These are phyloP conservation scores for Claviceps sp. DNA, from an alignment of 2,329 filamentous ascomycete species.

Conservation along the genomic window DNA sequence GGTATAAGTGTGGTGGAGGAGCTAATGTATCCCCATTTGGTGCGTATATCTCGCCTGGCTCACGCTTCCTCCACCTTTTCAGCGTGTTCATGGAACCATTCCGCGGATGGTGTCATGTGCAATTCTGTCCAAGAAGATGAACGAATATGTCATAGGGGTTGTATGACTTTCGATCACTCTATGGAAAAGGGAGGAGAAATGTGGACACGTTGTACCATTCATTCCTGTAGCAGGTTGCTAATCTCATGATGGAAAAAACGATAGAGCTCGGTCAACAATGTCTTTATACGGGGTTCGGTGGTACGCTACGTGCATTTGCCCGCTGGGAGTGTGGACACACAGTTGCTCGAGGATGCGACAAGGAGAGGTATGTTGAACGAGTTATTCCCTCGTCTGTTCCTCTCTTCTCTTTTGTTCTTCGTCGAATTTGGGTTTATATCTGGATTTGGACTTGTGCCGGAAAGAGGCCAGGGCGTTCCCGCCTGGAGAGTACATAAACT, in stretches of 20 bases:
- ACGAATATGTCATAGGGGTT: too few species aligned
- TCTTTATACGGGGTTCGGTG: slow-evolving; percentile 88
- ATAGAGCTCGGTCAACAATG: slow-evolving; percentile 73
- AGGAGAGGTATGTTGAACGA: slow-evolving; percentile 51
- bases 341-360: slow-evolving; percentile 80
- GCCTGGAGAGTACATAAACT: background rate
- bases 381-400: background rate
- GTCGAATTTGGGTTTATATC: background rate
- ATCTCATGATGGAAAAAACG: background rate
- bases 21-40: slow-evolving; percentile 86
- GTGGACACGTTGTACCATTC: too few species aligned
- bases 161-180: too few species aligned
- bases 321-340: slow-evolving; percentile 68
- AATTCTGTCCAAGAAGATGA: too few species aligned
- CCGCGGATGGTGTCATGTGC: too few species aligned
- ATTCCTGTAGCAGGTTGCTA: background rate
- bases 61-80: too few species aligned
- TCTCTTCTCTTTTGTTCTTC: background rate
- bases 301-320: slow-evolving; percentile 88
- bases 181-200: too few species aligned
- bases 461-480: too few species aligned
- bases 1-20: slow-evolving; percentile 89
- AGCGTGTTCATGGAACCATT: too few species aligned
- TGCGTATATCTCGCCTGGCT: slow-evolving; percentile 23
- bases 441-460: too few species aligned